Evolutionary conservation across 2,329 filamentous ascomycete genomes (phyloP), one percentile per base, ranked within the genome.

Genomic region (Cladosporium sp.): DNA sequence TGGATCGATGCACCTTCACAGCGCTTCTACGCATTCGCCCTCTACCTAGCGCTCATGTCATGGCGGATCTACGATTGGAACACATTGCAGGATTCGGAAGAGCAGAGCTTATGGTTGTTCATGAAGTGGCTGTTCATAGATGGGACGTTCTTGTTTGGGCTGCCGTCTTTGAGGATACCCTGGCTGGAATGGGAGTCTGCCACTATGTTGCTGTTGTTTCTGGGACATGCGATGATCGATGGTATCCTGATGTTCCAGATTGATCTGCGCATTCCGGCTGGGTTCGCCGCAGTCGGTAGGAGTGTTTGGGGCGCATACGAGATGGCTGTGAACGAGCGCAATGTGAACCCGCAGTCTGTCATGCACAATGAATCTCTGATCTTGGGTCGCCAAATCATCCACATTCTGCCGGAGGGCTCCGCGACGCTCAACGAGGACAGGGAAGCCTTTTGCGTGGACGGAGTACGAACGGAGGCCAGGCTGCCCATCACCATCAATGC

Each of bases 361-460:
- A 76, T 95, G 56, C 89, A 96, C 68, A 96, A 97, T 68, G 82
- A 89, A 32, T 95, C 91, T 18, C 79, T 97, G 64, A 97, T 98
- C 58, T 80, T 95, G 72, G 93, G 93, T 65, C 93, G 90, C 69
- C 91, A 97, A 73, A 95, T 96, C 62, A 92, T 98, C 70, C 93
- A 98, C 67, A 95, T 98, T 65, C 76, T 98, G 52, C 93, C 93
- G 2, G 93, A 98, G 76, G 95, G 95, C 75, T 63, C 91, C 45
- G 93, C 91, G 11, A 78, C 90, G 45, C 76, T 98, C 57, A 98
- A 98, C 64, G 89, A 90, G 0, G 81, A 90, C 43, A 79, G 82
- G 54, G 74, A 78, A n/a, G 80, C 90, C 0, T 93, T 93, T 69
- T 98, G 93, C 70, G 73, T 98, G 44, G 85, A 85, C 53, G 74